Evolutionary conservation across 2,329 filamentous ascomycete genomes (phyloP).

Genomic region (Beauveria asiatica): DNA sequence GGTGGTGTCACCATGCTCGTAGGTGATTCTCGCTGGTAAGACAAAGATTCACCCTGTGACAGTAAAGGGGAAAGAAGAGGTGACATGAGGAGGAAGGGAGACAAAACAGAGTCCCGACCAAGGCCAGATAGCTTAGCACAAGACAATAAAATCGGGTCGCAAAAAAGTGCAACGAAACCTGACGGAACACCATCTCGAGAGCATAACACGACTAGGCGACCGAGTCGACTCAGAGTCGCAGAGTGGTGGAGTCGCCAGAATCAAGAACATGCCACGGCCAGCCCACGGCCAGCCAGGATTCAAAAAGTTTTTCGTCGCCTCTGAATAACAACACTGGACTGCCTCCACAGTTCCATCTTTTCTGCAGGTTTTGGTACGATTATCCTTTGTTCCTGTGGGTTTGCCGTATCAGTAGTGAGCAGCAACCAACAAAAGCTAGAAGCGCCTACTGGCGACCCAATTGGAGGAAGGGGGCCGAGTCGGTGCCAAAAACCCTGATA

Average conservation of each 20-base stretch:
- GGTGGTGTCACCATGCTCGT: conserved; percentile 8
- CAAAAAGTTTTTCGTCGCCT: not conserved
- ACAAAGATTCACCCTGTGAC: conserved; percentile 7
- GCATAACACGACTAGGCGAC: not conserved
- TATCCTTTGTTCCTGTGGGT: not conserved
- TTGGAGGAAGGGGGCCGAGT: not conserved
- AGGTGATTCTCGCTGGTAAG: conserved; percentile 8
- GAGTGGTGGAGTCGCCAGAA: not conserved
- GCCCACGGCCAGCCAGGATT: not conserved
- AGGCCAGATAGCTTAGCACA: conserved; percentile 1
- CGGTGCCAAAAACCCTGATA: not conserved
- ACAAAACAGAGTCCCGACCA: not conserved
- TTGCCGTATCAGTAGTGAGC: not conserved
- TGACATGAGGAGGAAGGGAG: not conserved
- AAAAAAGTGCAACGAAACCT: conserved; percentile 1
- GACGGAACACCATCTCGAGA: not conserved
- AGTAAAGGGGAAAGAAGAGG: not conserved
- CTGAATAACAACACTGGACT: not conserved
- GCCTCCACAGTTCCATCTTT: conserved; percentile 4
- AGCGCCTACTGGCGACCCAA: not conserved
- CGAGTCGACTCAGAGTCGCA: not conserved
- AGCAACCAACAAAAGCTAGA: not conserved
- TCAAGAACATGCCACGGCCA: not conserved
- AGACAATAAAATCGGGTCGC: conserved; percentile 11
- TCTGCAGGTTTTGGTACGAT: not conserved